Percentiles rank a stretch among this genome's conserved stretches.
Conservation (phyloP, 352 stramenopile species). For the Saprolegnia parasitica region DNA sequence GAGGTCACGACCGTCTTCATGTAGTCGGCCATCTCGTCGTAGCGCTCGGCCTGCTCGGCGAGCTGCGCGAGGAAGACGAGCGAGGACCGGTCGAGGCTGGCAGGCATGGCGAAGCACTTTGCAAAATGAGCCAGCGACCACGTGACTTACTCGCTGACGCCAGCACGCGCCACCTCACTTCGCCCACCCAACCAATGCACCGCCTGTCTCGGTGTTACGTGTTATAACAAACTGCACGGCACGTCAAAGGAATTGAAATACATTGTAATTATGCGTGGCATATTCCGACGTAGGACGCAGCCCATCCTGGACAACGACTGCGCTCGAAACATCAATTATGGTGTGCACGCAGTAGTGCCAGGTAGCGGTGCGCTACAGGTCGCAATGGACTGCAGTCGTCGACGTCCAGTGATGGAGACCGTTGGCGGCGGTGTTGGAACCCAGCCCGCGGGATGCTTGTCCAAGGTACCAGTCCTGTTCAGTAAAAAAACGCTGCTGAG, state of each 20-base stretch:
- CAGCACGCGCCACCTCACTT: slow-evolving; percentile 22
- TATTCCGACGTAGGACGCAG: too few relatives aligned
- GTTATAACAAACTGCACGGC: neutral
- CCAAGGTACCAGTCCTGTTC: too few relatives aligned
- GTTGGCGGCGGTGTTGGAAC: too few relatives aligned
- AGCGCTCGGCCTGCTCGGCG: slow-evolving; percentile 30
- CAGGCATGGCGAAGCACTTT: slow-evolving; percentile 23
- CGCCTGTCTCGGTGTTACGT: slow-evolving; percentile 20
- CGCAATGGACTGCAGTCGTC: too few relatives aligned
- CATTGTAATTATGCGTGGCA: neutral
- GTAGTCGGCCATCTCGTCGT: slow-evolving; percentile 36
- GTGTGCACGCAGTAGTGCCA: too few relatives aligned
- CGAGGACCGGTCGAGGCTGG: slow-evolving; percentile 7
- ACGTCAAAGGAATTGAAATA: too few relatives aligned
- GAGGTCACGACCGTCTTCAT: slow-evolving; percentile 31
- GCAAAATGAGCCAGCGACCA: neutral
- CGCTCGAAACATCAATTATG: too few relatives aligned
- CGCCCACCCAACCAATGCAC: neutral
- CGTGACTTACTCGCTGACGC: slow-evolving; percentile 10
- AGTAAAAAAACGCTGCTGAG: too few relatives aligned
- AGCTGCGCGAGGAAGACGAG: slow-evolving; percentile 30
- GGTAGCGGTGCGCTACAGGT: too few relatives aligned
- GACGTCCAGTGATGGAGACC: too few relatives aligned
- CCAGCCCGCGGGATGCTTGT: too few relatives aligned
- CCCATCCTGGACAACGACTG: too few relatives aligned